Evolutionary conservation across 2,329 filamentous ascomycete genomes (phyloP), one percentile per base, ranked within the genome.

Genomic region (Ceratocystis papillata): DNA sequence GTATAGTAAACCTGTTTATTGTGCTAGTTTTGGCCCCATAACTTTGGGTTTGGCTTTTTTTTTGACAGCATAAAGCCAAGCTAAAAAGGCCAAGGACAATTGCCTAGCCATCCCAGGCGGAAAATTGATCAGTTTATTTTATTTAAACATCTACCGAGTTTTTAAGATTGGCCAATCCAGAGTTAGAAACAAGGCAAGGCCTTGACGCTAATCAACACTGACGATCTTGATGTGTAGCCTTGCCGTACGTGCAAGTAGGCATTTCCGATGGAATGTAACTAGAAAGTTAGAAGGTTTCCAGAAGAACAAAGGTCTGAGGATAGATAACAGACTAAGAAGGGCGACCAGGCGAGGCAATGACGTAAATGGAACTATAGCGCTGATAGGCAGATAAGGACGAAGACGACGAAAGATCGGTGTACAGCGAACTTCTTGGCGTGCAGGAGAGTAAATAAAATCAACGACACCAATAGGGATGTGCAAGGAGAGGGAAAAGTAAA

Each of bases 141-240:
- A 57, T 57, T 57, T 57, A 57, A 33, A 33, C 53, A 57, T 57
- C 25, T 57, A 57, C 53, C 53, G 53, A 17, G 53, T 57, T 57
- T 57, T 57, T 57, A 57, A 33, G 53, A 57, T 33, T 57, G 10
- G 53, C 15, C 12, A 41, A 15, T 41, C 53, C 53, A 57, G 53
- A 57, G 53, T 33, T 57, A 30, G 28, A 57, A 28, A 17, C 8
- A 62, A 60, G 55, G 55, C 37, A 62, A 33, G 28, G 20, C 2
- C 33, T 41, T 12, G 15, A 41, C 15, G 20, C 10, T 20, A 17
- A 30, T 57, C 53, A 30, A 15, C 53, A 28, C 12, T 4, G 53
- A 17, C 22, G 53, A 57, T 57, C 53, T 30, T 57, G 50, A 15
- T n/a, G 48, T 22, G 48, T 20, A 20, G 20, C 22, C 15, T 22